A percentile compares a stretch with the other conserved stretches of the same genome.
Conservation (phyloP, 208 protist genomes). For the Trypanosoma conorhini region DNA sequence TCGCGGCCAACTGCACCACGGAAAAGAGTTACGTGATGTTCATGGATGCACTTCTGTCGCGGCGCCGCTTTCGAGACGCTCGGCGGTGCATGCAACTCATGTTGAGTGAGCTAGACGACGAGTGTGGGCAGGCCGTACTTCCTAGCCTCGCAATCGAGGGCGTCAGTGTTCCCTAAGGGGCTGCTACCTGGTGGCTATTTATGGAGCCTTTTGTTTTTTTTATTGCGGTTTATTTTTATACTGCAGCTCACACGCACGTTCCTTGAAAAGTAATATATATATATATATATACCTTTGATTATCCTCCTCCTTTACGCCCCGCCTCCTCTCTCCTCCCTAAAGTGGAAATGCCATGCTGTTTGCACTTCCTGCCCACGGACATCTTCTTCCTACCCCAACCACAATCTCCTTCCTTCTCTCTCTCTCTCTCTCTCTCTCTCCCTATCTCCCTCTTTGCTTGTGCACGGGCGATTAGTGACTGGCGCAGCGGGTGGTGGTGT, state of each 20-base stretch:
- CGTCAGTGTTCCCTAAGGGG: background rate
- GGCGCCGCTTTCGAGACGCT: slow-evolving; percentile 4
- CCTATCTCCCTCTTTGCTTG: background rate
- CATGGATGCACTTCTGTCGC: slow-evolving; percentile 28
- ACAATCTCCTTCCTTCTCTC: background rate
- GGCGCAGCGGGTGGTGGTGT: background rate
- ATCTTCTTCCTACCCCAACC: too few species aligned
- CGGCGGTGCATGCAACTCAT: slow-evolving; percentile 15
- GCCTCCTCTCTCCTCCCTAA: background rate
- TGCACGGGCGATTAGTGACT: background rate
- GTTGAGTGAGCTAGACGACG: slow-evolving; percentile 28
- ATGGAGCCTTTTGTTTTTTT: background rate
- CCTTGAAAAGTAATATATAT: background rate
- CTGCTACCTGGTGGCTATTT: background rate
- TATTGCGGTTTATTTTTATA: background rate
- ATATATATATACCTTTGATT: slow-evolving; percentile 8
- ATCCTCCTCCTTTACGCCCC: background rate
- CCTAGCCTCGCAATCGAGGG: background rate
- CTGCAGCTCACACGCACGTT: background rate
- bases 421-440: slow-evolving; percentile 16
- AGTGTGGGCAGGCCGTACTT: background rate
- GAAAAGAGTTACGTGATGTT: slow-evolving; percentile 33
- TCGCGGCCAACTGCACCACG: slow-evolving; percentile 66
- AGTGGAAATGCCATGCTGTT: background rate
- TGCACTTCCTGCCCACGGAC: background rate